Base-by-base conservation (phyloP, 2,329 filamentous ascomycete genomes). In the Phaeosphaeria sp. region DNA sequence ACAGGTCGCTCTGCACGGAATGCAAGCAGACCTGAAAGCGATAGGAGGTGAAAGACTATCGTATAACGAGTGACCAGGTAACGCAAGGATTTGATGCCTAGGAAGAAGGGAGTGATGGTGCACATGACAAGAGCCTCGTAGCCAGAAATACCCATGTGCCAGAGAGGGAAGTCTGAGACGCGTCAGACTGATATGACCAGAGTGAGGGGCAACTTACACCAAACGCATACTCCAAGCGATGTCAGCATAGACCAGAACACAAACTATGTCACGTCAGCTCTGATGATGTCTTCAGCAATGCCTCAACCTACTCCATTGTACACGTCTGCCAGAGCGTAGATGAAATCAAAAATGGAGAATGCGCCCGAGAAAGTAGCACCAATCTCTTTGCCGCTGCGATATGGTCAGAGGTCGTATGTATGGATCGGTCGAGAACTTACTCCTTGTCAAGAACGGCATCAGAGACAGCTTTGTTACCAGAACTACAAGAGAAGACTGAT, bases 141-240 rank as follows among this genome's bases (percentile, higher is more conserved):
- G 62, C 95, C 95, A 3, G 94, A 98, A 59, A 99, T 96, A 25
- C 95, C 95, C 95, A 99, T 99, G 76, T 97, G 88, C 95, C 95
- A 99, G 11, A 99, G 86, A 15, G 95, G 95, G 76, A 99, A 99
- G 78, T 96, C 90, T 92, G 62, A 2, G 21, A 10, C 2, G 36
- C 17, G 56, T 75, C 49, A 73, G 70, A 27, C 54, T 17, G 11
- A 30, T 1, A 18, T 11, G 20, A n/a, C 4, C 17, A 23, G 6
- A 41, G 21, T 15, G 21, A 7, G 18, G 10, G 13, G 10, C 15
- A 17, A 86, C 90, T 85, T 87, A 92, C 90, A 99, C 95, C 95
- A 99, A 46, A 99, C 90, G 43, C 91, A 84, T 46, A 99, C 83
- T 23, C 92, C 93, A 52, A 99, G 83, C 59, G 92, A 92, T 57